Percentiles rank a stretch among this genome's conserved stretches.
Evolutionary conservation across 2,329 filamentous ascomycete species (phyloP).

Genomic region (Gaeumannomyces sp.): DNA sequence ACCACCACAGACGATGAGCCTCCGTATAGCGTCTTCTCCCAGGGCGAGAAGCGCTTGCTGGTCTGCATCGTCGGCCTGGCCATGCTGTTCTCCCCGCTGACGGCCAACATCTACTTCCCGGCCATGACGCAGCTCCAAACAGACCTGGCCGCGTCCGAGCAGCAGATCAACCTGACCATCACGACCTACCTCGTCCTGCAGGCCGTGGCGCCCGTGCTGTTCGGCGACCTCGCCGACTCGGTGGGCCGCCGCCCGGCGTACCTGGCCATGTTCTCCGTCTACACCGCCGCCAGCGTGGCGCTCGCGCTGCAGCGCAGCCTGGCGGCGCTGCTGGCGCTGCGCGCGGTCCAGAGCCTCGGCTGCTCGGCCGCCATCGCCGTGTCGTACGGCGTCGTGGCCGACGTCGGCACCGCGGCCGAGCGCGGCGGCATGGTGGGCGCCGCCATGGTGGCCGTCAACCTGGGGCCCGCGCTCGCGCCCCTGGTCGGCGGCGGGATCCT

Average conservation of each 20-base stretch:
- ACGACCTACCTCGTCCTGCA: constrained; percentile 44
- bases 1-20: constrained; percentile 2
- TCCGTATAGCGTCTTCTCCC: constrained; percentile 29
- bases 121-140: constrained; percentile 35
- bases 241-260: constrained; percentile 42
- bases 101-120: constrained; percentile 37
- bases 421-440: constrained; percentile 48
- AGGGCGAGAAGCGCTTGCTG: constrained; percentile 36
- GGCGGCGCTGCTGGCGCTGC: constrained; percentile 38
- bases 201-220: constrained; percentile 42
- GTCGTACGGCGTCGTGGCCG: constrained; percentile 20
- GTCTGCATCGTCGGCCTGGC: constrained; percentile 43
- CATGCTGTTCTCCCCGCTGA: constrained; percentile 28
- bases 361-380: neutral
- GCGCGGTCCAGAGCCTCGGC: constrained; percentile 44
- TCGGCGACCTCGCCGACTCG: constrained; percentile 44
- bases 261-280: constrained; percentile 39
- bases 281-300: constrained; percentile 38
- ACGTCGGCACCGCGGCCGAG: constrained; percentile 50
- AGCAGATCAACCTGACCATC: constrained; percentile 33
- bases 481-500: constrained; percentile 27
- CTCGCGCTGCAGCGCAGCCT: constrained; percentile 37
- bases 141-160: constrained; percentile 28
- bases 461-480: constrained; percentile 38
- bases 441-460: constrained; percentile 34